A percentile compares a stretch with the other conserved stretches of the same genome.
These are phyloP conservation scores for Xerocomus brunneocitrinus DNA, from an alignment of 768 basidiomycete genomes.

Conservation along the genomic window DNA sequence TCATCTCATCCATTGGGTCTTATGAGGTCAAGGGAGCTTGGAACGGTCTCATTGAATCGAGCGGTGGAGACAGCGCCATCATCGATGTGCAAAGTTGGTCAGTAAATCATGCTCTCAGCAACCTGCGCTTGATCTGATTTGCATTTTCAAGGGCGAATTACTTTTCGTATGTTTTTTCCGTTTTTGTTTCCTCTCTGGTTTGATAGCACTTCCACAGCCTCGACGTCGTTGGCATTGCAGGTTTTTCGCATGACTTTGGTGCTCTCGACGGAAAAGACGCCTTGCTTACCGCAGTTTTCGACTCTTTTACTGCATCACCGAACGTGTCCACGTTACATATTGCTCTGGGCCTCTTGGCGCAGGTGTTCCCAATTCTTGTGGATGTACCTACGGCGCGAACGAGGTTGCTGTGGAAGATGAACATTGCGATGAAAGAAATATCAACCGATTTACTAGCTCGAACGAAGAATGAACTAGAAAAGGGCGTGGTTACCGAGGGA, in stretches of 20 bases:
- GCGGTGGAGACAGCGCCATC: conserved; percentile 17
- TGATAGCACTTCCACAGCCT: conserved; percentile 30
- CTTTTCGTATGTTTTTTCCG: conserved; percentile 24
- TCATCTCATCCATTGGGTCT: neutral
- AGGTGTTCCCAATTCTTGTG: conserved; percentile 34
- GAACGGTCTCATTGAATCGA: conserved; percentile 25
- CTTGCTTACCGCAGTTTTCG: conserved; percentile 38
- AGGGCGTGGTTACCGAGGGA: conserved; percentile 15
- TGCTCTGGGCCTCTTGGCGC: conserved; percentile 34
- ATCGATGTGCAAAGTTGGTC: conserved; percentile 38
- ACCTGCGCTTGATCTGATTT: neutral
- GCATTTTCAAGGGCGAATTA: conserved; percentile 28
- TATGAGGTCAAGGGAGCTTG: conserved; percentile 28
- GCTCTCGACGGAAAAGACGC: conserved; percentile 46
- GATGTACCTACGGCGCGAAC: conserved; percentile 36
- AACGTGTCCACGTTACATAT: conserved; percentile 23
- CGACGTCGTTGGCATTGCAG: conserved; percentile 56
- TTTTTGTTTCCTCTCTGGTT: neutral
- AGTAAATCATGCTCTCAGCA: neutral
- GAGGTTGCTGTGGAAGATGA: conserved; percentile 28
- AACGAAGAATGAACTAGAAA: conserved; percentile 32
- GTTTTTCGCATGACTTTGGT: conserved; percentile 58
- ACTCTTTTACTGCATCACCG: conserved; percentile 27
- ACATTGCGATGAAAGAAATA: conserved; percentile 36
- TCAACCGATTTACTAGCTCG: conserved; percentile 37